Evolutionary conservation across 257 asterid genomes (phyloP), one percentile per base, ranked within the genome.

Genomic region (Solanum stenotomum): DNA sequence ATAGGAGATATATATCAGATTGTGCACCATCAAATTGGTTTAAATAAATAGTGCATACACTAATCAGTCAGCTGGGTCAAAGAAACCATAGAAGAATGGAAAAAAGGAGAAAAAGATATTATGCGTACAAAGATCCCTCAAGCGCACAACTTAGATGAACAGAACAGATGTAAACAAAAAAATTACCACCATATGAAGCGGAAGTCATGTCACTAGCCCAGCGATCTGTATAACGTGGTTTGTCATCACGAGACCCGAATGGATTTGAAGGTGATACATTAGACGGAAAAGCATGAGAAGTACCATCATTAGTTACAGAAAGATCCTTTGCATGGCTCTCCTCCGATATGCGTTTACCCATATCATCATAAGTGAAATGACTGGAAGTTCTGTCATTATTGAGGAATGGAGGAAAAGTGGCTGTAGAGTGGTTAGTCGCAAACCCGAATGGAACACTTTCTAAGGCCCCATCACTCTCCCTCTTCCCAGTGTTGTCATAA

Each of bases 181-280:
- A 52, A 40, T 89, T 93, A 96, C 98, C 98, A 93, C 87, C 92
- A 87, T 86, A 91, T 44, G 93, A 90, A 85, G 96, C 88, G 78
- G 91, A 88, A 23, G 89, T 71, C 33, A 86, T 82, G 88, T 85
- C 89, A 89, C 88, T 92, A 87, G 82, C 90, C 87, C 88, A 86
- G 56, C 35, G 91, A 34, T 91, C 90, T 61, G 87, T 81, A 91
- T 89, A 91, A 89, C 83, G 89, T 49, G 92, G 87, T 87, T 88
- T 92, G 85, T 91, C 93, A 74, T 86, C 91, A 44, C 87, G 83
- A 87, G 89, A 56, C 40, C 83, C 89, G 65, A 90, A 89, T 84
- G 93, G 92, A 88, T 85, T 91, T 84, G 89, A 90, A 22, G 89
- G 91, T 59, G 90, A 90, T 74, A 82, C 87, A 90, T 93, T 93